phyloP scores from a whole-genome alignment of 768 basidiomycete genomes.

The Leccinum imitatum region DNA sequence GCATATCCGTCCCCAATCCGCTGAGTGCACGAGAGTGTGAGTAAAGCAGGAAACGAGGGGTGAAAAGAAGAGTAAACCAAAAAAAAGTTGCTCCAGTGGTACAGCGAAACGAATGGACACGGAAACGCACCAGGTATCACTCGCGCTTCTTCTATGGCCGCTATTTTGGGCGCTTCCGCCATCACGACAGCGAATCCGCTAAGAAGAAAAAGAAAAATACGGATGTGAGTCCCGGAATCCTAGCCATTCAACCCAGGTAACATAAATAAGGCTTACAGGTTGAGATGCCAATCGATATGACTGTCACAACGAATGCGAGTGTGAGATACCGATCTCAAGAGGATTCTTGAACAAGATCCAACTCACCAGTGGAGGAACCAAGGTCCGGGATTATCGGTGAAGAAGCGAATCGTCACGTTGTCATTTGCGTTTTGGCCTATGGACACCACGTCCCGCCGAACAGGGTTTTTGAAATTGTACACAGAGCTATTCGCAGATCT shows the following conservation, averaged over 20 bases:
- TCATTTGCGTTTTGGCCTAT: conserved; percentile 30
- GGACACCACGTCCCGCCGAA: conserved; percentile 35
- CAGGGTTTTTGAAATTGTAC: conserved; percentile 39
- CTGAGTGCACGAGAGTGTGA: conserved; percentile 15
- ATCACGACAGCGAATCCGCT: conserved; percentile 33
- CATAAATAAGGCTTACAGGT: conserved; percentile 16
- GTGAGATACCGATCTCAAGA: background rate
- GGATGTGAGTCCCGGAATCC: conserved; percentile 19
- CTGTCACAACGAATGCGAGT: conserved; percentile 11
- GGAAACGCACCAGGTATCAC: conserved; percentile 22
- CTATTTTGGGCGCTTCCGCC: conserved; percentile 22
- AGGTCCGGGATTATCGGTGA: conserved; percentile 65
- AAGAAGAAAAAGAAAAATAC: background rate
- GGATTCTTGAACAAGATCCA: background rate
- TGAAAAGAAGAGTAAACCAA: too few species aligned
- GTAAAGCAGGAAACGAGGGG: background rate
- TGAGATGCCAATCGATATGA: conserved; percentile 33
- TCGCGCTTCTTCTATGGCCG: conserved; percentile 8
- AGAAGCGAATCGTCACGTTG: conserved; percentile 57
- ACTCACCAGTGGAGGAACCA: conserved; percentile 51
- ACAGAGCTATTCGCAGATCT: conserved; percentile 28
- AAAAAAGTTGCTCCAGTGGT: background rate
- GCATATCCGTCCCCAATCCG: conserved; percentile 24
- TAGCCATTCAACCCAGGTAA: background rate
- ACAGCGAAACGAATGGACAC: background rate